Evolutionary conservation across 371 early-diverging fungal genomes (phyloP), one percentile per base, ranked within the genome.

Genomic region (Zychaea mexicana): DNA sequence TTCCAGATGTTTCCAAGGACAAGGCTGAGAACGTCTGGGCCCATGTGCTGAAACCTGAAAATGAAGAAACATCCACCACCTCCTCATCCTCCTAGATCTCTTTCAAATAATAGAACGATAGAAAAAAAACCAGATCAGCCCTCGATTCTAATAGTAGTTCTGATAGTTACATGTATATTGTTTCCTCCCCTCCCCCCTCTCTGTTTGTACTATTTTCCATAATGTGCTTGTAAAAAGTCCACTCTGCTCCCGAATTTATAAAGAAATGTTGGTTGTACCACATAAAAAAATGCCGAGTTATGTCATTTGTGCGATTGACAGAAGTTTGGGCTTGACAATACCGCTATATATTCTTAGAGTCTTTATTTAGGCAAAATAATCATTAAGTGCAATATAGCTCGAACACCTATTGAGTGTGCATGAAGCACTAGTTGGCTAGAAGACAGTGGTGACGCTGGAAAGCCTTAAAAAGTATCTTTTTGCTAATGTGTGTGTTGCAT

Each of bases 1-100:
- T 83, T 68, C 75, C 71, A 2, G 76, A 77, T 15, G 60, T 85
- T 52, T 60, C 68, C 9, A 71, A 76, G 28, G 68, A 71, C 8
- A 64, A 77, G 9, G 85, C 79, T 4, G 73, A 81, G 54, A 52
- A 64, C 17, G 57, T 74, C 15, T 82, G 83, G 85, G 55, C 53
- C 2, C 71, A 77, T 22, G 59, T 32, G 21, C 55, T 73, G 27
- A 49, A 60, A 31, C 21, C 32, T 33, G 56, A 31, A 33, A 22
- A 31, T 24, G 15, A 19, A 9, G 26, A 19, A 8, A 9, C 27
- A 0, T 36, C 36, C 8, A 10, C 36, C 8, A 10, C 42, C 4
- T 42, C 42, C 17, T 42, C 42, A 49, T 49, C 49, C 5, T 49
- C 49, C 24, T 49, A 49, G 49, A 49, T 8, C 22, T 22, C n/a